phyloP scores from a whole-genome alignment of 1,284 basidiomycete species.

The Boletus sp. region DNA sequence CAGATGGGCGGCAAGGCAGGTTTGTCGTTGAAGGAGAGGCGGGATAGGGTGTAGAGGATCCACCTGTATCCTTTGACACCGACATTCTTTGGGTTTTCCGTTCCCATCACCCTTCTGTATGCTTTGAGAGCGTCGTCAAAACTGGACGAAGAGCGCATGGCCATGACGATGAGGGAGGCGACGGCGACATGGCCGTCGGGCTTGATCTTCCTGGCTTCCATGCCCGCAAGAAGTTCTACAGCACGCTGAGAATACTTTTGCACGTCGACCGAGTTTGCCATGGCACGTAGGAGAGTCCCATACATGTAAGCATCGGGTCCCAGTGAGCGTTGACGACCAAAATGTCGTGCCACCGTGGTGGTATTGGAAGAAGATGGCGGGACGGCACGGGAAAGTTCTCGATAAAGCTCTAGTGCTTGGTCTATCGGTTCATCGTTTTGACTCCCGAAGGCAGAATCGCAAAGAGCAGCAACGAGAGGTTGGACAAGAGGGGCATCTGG shows the following conservation, averaged over 20 bases:
- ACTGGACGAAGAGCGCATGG: conserved; percentile 52
- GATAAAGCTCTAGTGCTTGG: conserved; percentile 48
- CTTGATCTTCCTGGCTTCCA: conserved; percentile 39
- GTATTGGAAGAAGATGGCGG: conserved; percentile 14
- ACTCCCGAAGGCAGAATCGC: conserved; percentile 32
- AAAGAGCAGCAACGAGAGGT: conserved; percentile 51
- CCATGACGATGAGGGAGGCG: conserved; percentile 52
- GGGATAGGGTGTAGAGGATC: conserved; percentile 62
- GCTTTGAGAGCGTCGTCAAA: conserved; percentile 58
- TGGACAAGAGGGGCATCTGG: conserved; percentile 48
- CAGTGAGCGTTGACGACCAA: conserved; percentile 28
- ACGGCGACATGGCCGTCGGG: conserved; percentile 39
- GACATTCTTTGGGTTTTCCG: conserved; percentile 40
- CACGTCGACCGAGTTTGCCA: conserved; percentile 42
- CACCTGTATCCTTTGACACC: conserved; percentile 54
- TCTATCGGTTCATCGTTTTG: conserved; percentile 43
- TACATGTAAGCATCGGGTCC: conserved; percentile 52
- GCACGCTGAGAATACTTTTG: conserved; percentile 47
- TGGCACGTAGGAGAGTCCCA: conserved; percentile 51
- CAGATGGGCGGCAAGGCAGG: conserved; percentile 50
- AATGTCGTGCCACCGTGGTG: conserved; percentile 11
- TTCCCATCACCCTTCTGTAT: conserved; percentile 47
- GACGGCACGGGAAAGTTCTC: conserved; percentile 36
- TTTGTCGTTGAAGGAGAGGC: conserved; percentile 44
- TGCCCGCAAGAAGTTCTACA: conserved; percentile 54